These are phyloP conservation scores for Venturia carpophila DNA, from an alignment of 2,329 filamentous ascomycete species.

Conservation along the genomic window DNA sequence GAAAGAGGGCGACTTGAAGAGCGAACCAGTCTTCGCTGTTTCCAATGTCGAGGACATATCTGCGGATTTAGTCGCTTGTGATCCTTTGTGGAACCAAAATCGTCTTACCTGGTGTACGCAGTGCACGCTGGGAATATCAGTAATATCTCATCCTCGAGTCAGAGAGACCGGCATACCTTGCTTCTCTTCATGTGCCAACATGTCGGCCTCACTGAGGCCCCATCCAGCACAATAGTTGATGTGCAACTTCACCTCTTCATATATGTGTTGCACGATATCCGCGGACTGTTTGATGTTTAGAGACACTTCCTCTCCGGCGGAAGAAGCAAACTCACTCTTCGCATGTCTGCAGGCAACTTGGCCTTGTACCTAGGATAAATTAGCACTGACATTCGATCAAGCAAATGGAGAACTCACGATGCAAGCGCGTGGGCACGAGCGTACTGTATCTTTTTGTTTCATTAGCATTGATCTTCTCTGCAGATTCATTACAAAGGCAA, in stretches of 20 bases:
- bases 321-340: constrained; percentile 45
- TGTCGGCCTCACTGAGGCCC: constrained; percentile 64
- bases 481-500: neutral
- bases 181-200: constrained; percentile 65
- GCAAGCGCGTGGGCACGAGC: constrained; percentile 6
- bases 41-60: constrained; percentile 79
- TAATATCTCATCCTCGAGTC: neutral
- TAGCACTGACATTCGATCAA: constrained; percentile 25
- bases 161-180: constrained; percentile 46
- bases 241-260: constrained; percentile 73
- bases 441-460: neutral
- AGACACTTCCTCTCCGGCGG: neutral
- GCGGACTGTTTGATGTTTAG: constrained; percentile 42
- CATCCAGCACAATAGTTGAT: constrained; percentile 75
- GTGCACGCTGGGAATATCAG: constrained; percentile 52
- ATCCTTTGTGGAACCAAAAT: constrained; percentile 18
- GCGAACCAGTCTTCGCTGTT: constrained; percentile 82
- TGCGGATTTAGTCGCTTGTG: constrained; percentile 30
- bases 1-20: constrained; percentile 74
- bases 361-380: constrained; percentile 56
- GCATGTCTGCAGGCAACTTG: constrained; percentile 63
- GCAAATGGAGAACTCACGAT: neutral
- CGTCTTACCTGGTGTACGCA: constrained; percentile 55
- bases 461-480: neutral
- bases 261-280: constrained; percentile 66